Conservation (phyloP, 2,329 filamentous ascomycete species). For the Colletotrichum kahawae region DNA sequence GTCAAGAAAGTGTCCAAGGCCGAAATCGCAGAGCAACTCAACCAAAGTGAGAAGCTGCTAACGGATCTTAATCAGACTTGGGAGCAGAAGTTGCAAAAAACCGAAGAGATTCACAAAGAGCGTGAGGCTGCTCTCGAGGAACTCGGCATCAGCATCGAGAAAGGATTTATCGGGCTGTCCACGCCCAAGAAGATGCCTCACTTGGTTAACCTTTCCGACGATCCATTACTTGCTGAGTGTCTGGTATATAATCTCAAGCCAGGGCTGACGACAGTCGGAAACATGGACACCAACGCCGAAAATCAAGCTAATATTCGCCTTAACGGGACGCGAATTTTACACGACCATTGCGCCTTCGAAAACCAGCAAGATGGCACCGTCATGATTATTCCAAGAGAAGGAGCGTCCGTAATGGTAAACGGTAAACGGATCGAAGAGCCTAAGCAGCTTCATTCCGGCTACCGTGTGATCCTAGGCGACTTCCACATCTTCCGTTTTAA, state of each 20-base stretch:
- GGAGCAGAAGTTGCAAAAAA: slow-evolving; percentile 95
- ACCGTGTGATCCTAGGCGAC: slow-evolving; percentile 93
- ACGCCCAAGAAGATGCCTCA: slow-evolving; percentile 99
- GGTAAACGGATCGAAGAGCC: slow-evolving; percentile 87
- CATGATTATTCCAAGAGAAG: slow-evolving; percentile 86
- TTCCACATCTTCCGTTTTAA: slow-evolving; percentile 99
- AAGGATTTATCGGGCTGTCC: slow-evolving; percentile 92
- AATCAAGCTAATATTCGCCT: slow-evolving; percentile 86
- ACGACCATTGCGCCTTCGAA: slow-evolving; percentile 93
- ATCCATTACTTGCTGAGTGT: slow-evolving; percentile 92
- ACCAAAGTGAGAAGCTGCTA: slow-evolving; percentile 95
- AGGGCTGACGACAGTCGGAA: slow-evolving; percentile 90
- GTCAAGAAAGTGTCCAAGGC: slow-evolving; percentile 97
- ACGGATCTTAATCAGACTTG: slow-evolving; percentile 97
- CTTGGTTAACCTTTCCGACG: slow-evolving; percentile 95
- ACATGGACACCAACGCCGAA: slow-evolving; percentile 81
- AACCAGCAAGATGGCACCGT: slow-evolving; percentile 87
- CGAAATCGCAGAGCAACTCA: slow-evolving; percentile 95
- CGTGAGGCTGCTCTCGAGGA: slow-evolving; percentile 94
- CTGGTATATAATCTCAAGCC: slow-evolving; percentile 98
- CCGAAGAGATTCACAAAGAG: slow-evolving; percentile 97
- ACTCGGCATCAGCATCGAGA: slow-evolving; percentile 97
- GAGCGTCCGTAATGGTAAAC: slow-evolving; percentile 98
- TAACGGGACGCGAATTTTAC: slow-evolving; percentile 90
- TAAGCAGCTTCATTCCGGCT: slow-evolving; percentile 86